phyloP scores from a whole-genome alignment of 352 stramenopile genomes.

The Phytopythium helicoides region DNA sequence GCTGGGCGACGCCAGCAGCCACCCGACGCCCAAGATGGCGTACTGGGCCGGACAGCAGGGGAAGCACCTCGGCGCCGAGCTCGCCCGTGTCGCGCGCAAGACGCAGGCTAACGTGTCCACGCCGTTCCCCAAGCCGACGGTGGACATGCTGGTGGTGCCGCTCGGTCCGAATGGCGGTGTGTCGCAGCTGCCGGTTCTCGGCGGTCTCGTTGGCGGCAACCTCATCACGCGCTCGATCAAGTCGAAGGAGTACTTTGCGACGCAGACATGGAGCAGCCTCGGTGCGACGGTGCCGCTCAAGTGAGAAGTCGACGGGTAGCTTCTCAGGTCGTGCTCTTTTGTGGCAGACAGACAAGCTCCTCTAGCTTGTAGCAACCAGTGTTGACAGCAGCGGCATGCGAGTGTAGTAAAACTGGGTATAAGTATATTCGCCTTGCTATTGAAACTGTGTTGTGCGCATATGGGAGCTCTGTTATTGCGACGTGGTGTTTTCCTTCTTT shows the following conservation, averaged over 20 bases:
- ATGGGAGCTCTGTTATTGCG: too few species aligned
- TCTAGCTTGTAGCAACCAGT: too few species aligned
- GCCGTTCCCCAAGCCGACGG: constrained; percentile 33
- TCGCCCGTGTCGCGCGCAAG: constrained; percentile 37
- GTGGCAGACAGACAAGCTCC: not conserved
- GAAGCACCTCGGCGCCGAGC: constrained; percentile 34
- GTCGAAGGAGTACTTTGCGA: constrained; percentile 44
- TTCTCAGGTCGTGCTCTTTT: not conserved
- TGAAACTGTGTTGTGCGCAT: too few species aligned
- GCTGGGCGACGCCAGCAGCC: constrained; percentile 49
- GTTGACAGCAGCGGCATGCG: too few species aligned
- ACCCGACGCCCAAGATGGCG: constrained; percentile 38
- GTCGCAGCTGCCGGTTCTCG: constrained; percentile 46
- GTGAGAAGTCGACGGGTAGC: constrained; percentile 9
- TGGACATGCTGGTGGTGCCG: constrained; percentile 34
- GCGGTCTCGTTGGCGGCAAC: constrained; percentile 49
- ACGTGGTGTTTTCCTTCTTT: too few species aligned
- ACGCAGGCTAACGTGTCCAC: constrained; percentile 31
- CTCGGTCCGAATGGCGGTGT: constrained; percentile 55
- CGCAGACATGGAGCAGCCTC: constrained; percentile 30
- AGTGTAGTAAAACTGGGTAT: too few species aligned
- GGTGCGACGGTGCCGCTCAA: constrained; percentile 32
- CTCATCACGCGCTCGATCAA: constrained; percentile 47
- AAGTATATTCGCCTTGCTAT: too few species aligned
- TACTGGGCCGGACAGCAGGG: constrained; percentile 40